Base-by-base conservation (phyloP, 495 filamentous ascomycete genomes). In the Jackrogersella multiformis region DNA sequence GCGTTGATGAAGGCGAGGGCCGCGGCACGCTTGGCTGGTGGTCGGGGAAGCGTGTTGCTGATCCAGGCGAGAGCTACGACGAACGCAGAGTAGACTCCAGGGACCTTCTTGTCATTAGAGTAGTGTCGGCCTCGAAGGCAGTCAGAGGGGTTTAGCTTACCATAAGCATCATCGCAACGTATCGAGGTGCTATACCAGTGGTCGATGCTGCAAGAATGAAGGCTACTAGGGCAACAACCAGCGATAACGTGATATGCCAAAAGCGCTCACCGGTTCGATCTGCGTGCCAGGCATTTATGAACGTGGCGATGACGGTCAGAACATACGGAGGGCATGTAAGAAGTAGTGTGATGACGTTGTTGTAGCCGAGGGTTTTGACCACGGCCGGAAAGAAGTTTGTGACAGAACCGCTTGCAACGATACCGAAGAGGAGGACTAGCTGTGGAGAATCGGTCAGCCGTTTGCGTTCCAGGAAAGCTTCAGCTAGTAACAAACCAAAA, bases 341-440 rank as follows among this genome's bases (percentile, higher is more conserved):
- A 2, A 93, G 85, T 8, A 95, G 86, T 0, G 92, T 88, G 16
- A 81, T 72, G 64, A 92, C 87, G 28, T 65, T 65, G 24, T 20
- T 46, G 26, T 75, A 75, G 6, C 87, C 83, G 5, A 96, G 81
- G 1, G 92, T 94, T 38, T 84, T 80, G 30, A 95, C 92, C 20
- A 96, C 90, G 12, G 91, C 90, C 0, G 92, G 92, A 79, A 96
- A 94, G 84, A 95, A 95, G 75, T 95, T 94, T n/a, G 90, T 92
- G 7, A 92, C 88, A 2, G 89, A 88, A 49, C 86, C 88, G 24
- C 87, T 85, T 24, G 88, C 85, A 12, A 92, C 87, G 74, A 92
- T 89, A 70, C 89, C 86, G 46, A 92, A 85, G 52, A 94, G 82
- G 48, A 91, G 77, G 8, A 91, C 73, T 74, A 87, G 85, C 86